phyloP scores from a whole-genome alignment of 2,329 filamentous ascomycete species.

The Apiospora aurea region DNA sequence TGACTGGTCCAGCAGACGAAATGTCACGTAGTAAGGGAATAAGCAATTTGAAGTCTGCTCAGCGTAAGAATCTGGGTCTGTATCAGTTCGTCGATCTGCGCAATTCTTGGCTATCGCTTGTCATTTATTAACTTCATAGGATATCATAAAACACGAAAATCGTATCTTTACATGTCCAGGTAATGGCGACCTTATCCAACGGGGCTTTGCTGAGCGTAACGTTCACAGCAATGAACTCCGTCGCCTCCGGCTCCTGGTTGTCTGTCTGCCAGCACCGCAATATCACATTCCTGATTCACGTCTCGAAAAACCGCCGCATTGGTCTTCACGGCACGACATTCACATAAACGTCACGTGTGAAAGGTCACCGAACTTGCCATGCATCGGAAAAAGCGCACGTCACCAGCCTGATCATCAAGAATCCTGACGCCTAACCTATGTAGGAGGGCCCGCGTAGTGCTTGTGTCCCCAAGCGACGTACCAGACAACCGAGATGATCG shows the following conservation, averaged over 20 bases:
- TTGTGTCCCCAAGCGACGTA: conserved; percentile 74
- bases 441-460: conserved; percentile 63
- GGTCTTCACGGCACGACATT: neutral
- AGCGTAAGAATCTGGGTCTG: neutral
- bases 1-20: too few relatives aligned
- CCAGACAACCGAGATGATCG: conserved; percentile 67
- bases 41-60: neutral
- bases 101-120: neutral
- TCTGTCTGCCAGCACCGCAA: neutral
- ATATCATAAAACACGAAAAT: neutral
- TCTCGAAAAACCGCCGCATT: neutral
- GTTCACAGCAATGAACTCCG: neutral
- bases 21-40: neutral
- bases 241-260: neutral
- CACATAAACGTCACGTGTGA: conserved; percentile 1
- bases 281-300: conserved; percentile 12
- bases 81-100: neutral
- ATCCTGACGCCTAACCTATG: conserved; percentile 16
- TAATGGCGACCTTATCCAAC: neutral
- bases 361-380: conserved; percentile 15
- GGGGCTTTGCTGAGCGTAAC: neutral
- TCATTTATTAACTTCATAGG: conserved; percentile 12
- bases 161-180: neutral
- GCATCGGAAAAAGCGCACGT: conserved; percentile 10
- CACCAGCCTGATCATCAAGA: conserved; percentile 20